A percentile compares a stretch with the other conserved stretches of the same genome.
Evolutionary conservation across 2,329 filamentous ascomycete species (phyloP).

Genomic region (Pyricularia pennisetigena): DNA sequence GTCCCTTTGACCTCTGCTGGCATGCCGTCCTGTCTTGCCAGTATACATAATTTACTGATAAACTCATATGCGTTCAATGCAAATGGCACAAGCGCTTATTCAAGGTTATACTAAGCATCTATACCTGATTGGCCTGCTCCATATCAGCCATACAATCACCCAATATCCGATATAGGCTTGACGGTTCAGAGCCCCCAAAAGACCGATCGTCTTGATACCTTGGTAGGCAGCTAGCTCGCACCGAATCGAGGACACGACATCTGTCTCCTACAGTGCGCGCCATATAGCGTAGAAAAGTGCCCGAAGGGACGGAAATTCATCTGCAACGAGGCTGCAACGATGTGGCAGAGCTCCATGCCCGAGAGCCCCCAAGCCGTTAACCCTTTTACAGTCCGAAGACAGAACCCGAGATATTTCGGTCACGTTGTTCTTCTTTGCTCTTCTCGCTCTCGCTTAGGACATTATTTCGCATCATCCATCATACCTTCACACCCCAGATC

Average conservation of each 20-base stretch:
- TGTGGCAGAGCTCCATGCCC: not conserved
- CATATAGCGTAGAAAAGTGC: not conserved
- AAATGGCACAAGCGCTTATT: not conserved
- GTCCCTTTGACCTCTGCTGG: not conserved
- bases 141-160: not conserved
- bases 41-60: not conserved
- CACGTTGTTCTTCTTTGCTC: not conserved
- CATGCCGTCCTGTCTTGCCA: not conserved
- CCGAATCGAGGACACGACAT: not conserved
- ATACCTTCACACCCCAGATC: constrained; percentile 60
- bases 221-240: not conserved
- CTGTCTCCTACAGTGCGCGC: not conserved
- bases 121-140: not conserved
- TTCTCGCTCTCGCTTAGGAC: not conserved
- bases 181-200: not conserved
- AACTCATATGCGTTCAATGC: not conserved
- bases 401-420: not conserved
- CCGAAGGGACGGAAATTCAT: not conserved
- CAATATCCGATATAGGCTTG: not conserved
- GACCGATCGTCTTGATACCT: not conserved
- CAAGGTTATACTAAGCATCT: not conserved
- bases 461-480: not conserved
- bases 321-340: not conserved
- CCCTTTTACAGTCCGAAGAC: not conserved
- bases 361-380: not conserved